phyloP scores from a whole-genome alignment of 2,329 filamentous ascomycete species.

The Penicillium janthinellum region DNA sequence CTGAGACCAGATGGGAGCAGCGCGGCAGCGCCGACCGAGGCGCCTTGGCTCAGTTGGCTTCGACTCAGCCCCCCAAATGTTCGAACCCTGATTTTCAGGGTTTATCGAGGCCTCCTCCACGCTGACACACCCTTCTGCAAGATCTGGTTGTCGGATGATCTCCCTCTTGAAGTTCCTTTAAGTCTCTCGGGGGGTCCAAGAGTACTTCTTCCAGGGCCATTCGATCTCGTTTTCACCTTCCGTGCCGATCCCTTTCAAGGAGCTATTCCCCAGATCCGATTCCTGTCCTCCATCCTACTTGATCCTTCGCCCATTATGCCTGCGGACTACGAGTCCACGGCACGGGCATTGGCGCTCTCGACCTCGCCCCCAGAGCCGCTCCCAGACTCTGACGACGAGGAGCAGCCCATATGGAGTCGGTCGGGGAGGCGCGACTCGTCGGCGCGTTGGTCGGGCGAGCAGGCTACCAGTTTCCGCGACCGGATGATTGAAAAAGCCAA shows the following conservation, averaged over 20 bases:
- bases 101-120: background rate
- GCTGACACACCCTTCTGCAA: slow-evolving; percentile 1
- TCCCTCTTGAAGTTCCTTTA: background rate
- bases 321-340: slow-evolving; percentile 54
- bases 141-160: background rate
- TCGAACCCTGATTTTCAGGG: slow-evolving; percentile 8
- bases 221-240: slow-evolving; percentile 9
- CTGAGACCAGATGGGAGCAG: background rate
- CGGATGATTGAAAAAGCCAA: slow-evolving; percentile 42
- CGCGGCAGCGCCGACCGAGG: background rate
- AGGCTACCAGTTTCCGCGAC: slow-evolving; percentile 39
- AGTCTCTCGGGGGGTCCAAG: background rate
- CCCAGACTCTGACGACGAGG: slow-evolving; percentile 48
- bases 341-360: slow-evolving; percentile 56
- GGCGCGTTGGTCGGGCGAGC: slow-evolving; percentile 36
- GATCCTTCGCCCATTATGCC: slow-evolving; percentile 37
- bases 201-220: background rate
- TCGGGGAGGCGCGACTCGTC: slow-evolving; percentile 44
- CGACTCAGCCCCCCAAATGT: slow-evolving; percentile 6
- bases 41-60: slow-evolving; percentile 1
- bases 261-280: slow-evolving; percentile 17
- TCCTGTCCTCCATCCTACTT: slow-evolving; percentile 3
- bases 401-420: slow-evolving; percentile 56
- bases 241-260: slow-evolving; percentile 15
- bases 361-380: slow-evolving; percentile 47